Conservation (phyloP, 2,329 filamentous ascomycete species). For the Trichoderma sp. region DNA sequence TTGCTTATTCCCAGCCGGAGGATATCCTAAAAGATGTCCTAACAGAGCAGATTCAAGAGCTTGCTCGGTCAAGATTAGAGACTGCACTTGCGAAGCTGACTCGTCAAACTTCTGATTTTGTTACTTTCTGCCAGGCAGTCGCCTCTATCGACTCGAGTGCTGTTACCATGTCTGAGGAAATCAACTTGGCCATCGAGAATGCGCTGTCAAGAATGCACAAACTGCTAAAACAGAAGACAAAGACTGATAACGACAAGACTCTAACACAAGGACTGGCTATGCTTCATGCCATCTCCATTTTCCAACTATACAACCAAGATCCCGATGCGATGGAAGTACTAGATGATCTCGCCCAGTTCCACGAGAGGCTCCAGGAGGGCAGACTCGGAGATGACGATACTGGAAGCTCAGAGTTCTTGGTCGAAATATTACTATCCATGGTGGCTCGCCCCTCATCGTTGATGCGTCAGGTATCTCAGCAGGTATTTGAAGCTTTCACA, state of each 20-base stretch:
- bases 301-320: constrained; percentile 90
- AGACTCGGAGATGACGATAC: constrained; percentile 50
- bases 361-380: constrained; percentile 61
- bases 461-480: constrained; percentile 81
- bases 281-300: constrained; percentile 78
- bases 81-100: constrained; percentile 61
- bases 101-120: constrained; percentile 54
- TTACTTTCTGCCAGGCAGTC: constrained; percentile 56
- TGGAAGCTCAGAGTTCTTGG: constrained; percentile 68
- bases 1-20: constrained; percentile 56
- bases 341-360: constrained; percentile 77
- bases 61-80: constrained; percentile 58
- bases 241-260: constrained; percentile 41
- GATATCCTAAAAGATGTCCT: constrained; percentile 46
- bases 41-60: constrained; percentile 55
- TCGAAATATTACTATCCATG: constrained; percentile 90
- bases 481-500: constrained; percentile 84
- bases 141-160: constrained; percentile 55
- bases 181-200: constrained; percentile 54
- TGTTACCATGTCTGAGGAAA: constrained; percentile 57
- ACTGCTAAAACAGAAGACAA: constrained; percentile 47
- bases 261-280: constrained; percentile 69
- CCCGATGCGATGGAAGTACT: constrained; percentile 81
- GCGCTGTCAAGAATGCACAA: constrained; percentile 56
- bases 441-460: constrained; percentile 81